These are phyloP conservation scores for Exophiala mesophila DNA, from an alignment of 2,329 filamentous ascomycete genomes.

Conservation along the genomic window DNA sequence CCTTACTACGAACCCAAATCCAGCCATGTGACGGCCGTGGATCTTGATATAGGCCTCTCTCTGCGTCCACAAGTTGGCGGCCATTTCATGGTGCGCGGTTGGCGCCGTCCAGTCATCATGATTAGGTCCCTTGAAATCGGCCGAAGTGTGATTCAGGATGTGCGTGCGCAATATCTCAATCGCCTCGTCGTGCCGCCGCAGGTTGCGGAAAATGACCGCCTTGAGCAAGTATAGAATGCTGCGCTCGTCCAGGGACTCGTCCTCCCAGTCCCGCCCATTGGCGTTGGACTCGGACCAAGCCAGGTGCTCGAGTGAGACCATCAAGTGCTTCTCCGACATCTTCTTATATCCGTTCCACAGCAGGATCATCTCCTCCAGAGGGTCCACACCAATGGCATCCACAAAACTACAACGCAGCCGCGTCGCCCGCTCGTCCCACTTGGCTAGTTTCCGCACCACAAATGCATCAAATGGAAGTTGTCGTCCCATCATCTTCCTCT, in stretches of 20 bases:
- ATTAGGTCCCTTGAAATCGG: conserved; percentile 46
- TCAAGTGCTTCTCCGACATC: conserved; percentile 64
- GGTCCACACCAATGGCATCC: conserved; percentile 76
- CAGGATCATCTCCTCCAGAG: conserved; percentile 85
- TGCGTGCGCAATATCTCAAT: conserved; percentile 57
- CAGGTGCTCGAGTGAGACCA: conserved; percentile 59
- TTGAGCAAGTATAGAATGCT: conserved; percentile 64
- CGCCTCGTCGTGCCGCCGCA: conserved; percentile 61
- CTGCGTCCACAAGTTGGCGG: conserved; percentile 73
- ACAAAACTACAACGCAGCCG: conserved; percentile 62
- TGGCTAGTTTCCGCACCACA: conserved; percentile 73
- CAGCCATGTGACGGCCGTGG: conserved; percentile 29
- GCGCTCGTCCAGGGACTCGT: conserved; percentile 54
- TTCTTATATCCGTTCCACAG: conserved; percentile 87
- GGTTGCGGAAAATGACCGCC: conserved; percentile 60
- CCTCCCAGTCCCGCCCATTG: conserved; percentile 35
- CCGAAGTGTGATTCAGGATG: conserved; percentile 52
- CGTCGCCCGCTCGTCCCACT: conserved; percentile 77
- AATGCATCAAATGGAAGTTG: conserved; percentile 89
- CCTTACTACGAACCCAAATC: too few relatives aligned
- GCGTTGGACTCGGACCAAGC: conserved; percentile 56
- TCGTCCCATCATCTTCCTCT: conserved; percentile 83
- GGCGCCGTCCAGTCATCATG: conserved; percentile 62
- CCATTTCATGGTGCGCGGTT: conserved; percentile 80
- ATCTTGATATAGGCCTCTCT: conserved; percentile 34